Base-by-base conservation (phyloP, 371 early-diverging fungal species). In the Enteropsectra breve region DNA sequence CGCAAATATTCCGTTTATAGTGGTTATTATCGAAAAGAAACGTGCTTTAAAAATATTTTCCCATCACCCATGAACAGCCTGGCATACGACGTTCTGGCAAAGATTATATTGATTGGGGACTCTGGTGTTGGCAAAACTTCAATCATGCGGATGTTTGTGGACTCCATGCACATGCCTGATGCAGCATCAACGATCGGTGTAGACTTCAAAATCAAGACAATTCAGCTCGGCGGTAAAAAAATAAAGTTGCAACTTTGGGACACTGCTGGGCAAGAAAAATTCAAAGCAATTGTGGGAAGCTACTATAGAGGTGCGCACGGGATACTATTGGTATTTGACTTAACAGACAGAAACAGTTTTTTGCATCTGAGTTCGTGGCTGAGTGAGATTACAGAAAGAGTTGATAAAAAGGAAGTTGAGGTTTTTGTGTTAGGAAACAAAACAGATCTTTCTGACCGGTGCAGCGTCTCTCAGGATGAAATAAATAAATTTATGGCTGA, bases 211-310 rank as follows among this genome's bases (percentile, higher is more conserved):
- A 95, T 94, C 66, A 92, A 90, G 79, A 86, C 90, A 71, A 83
- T 92, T 68, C 84, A 86, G 37, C 77, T 92, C n/a, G 88, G 91
- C 54, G 87, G 83, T 66, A 84, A 88, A 57, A 86, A 84, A 69
- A 91, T 91, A 78, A 97, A 97, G 80, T 84, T 99, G 63, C 93
- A 94, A 8, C 91, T 98, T 63, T 84, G 93, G 98, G 99, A 98
- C 78, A 97, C 99, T 0, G 99, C 99, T 3, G 99, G 99, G 11
- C 99, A 99, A 81, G 99, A 99, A 78, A 84, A 97, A 34, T 99
- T 97, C 81, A 83, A 96, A 62, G 94, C 99, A 0, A 84, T 99
- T 52, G 97, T 98, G n/a, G 90, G 91, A 1, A 88, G 89, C 32
- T 80, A 80, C 58, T 80, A 80, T 59, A 70, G 80, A 50, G 77